phyloP scores from a whole-genome alignment of 495 filamentous ascomycete species.

The Xylona heveae region DNA sequence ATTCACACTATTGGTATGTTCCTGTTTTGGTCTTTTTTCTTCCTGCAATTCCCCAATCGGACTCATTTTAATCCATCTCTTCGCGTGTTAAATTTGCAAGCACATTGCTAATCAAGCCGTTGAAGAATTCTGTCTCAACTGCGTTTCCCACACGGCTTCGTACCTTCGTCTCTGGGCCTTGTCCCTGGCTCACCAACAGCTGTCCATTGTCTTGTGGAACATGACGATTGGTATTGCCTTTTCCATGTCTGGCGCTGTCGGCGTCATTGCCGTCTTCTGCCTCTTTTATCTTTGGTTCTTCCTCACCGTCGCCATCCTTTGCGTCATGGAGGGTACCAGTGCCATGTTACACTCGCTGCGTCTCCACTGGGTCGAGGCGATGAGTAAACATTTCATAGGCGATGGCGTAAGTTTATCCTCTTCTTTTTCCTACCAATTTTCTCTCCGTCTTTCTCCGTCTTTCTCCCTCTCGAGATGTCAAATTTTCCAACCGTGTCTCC shows the following conservation, averaged over 20 bases:
- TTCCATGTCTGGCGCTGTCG: constrained; percentile 35
- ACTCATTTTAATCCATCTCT: not conserved
- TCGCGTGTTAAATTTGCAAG: not conserved
- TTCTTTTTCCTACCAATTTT: too few relatives aligned
- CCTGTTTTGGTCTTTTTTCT: constrained; percentile 1
- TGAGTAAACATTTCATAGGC: constrained; percentile 98
- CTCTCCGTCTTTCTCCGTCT: too few relatives aligned
- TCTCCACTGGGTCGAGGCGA: constrained; percentile 98
- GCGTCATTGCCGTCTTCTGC: constrained; percentile 57
- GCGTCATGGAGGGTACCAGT: constrained; percentile 69
- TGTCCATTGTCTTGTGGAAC: constrained; percentile 84
- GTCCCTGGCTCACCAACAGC: constrained; percentile 92
- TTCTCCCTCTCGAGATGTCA: not conserved
- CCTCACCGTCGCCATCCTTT: constrained; percentile 56
- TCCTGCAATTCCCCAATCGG: not conserved
- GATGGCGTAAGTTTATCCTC: constrained; percentile 34
- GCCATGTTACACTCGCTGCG: constrained; percentile 87
- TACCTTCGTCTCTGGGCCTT: constrained; percentile 98
- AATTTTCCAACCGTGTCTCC: not conserved
- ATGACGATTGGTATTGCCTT: constrained; percentile 82
- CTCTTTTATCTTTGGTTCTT: constrained; percentile 77
- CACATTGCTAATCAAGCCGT: not conserved
- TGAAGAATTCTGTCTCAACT: constrained; percentile 93
- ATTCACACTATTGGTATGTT: constrained; percentile 89
- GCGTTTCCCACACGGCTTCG: constrained; percentile 94